Conservation (phyloP, 441 rosid species). For the Populus hybrid region DNA sequence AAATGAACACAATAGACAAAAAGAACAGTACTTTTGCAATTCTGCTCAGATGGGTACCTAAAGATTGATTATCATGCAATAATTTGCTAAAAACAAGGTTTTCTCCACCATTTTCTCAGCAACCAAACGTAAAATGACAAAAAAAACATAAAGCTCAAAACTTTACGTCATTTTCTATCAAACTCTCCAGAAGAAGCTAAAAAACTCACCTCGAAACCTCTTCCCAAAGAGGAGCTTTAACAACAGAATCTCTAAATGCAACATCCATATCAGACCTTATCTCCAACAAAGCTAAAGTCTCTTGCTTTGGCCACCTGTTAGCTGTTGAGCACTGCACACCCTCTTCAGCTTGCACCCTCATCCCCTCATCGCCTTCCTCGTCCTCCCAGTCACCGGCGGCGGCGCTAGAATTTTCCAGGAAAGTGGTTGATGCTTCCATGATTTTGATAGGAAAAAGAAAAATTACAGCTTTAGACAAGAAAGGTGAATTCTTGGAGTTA, state of each 20-base stretch:
- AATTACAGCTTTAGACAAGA: slow-evolving; percentile 23
- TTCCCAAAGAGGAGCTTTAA: slow-evolving; percentile 67
- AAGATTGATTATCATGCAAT: background rate
- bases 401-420: slow-evolving; percentile 29
- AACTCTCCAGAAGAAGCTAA: slow-evolving; percentile 9
- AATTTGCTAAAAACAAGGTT: background rate
- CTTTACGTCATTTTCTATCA: background rate
- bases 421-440: slow-evolving; percentile 40
- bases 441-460: background rate
- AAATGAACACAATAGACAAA: background rate
- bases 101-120: slow-evolving; percentile 4
- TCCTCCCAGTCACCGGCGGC: slow-evolving; percentile 15
- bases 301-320: slow-evolving; percentile 63
- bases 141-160: background rate
- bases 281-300: slow-evolving; percentile 54
- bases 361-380: slow-evolving; percentile 18
- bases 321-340: slow-evolving; percentile 20
- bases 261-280: slow-evolving; percentile 63
- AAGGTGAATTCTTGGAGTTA: slow-evolving; percentile 24
- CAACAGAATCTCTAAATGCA: slow-evolving; percentile 41
- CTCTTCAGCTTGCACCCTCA: background rate
- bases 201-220: slow-evolving; percentile 47
- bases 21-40: background rate
- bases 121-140: slow-evolving; percentile 5
- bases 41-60: background rate